Evolutionary conservation across 169 alveolate species (phyloP).

Genomic region (Perkinsus chesapeaki): DNA sequence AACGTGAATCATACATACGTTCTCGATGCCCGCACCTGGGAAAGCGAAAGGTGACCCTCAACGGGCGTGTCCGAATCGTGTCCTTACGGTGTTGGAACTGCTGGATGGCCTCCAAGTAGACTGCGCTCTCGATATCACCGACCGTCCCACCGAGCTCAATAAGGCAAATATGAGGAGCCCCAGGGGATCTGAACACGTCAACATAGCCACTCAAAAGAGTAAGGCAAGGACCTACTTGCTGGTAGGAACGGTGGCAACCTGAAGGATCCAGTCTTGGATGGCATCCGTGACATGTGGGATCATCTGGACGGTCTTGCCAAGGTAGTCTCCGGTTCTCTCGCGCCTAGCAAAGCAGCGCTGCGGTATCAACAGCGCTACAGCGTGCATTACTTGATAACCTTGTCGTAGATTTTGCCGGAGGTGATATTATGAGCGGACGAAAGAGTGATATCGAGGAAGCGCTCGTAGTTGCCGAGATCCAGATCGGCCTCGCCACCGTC

Average conservation of each 20-base stretch:
- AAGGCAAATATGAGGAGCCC: conserved; percentile 77
- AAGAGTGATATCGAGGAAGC: conserved; percentile 77
- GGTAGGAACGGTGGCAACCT: conserved; percentile 52
- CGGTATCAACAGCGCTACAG: neutral
- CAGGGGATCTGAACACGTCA: neutral
- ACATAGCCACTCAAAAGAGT: neutral
- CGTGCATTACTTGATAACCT: conserved; percentile 51
- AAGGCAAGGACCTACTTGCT: neutral
- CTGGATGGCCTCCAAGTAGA: conserved; percentile 83
- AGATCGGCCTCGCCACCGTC: conserved; percentile 97
- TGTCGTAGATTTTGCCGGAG: conserved; percentile 87
- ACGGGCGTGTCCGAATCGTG: neutral
- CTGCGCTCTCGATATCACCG: conserved; percentile 90
- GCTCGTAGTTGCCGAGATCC: conserved; percentile 96
- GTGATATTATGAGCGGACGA: conserved; percentile 79
- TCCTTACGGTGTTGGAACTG: conserved; percentile 52
- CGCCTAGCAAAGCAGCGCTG: conserved; percentile 17
- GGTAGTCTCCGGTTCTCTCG: conserved; percentile 88
- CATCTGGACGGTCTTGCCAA: conserved; percentile 91
- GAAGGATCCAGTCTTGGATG: conserved; percentile 69
- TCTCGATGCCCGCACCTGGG: neutral
- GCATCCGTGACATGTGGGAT: conserved; percentile 55
- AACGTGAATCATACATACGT: conserved; percentile 38
- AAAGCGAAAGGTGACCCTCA: neutral
- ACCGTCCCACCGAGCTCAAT: conserved; percentile 96